phyloP scores from a whole-genome alignment of 2,329 filamentous ascomycete species.

The Eurotiales sp. region DNA sequence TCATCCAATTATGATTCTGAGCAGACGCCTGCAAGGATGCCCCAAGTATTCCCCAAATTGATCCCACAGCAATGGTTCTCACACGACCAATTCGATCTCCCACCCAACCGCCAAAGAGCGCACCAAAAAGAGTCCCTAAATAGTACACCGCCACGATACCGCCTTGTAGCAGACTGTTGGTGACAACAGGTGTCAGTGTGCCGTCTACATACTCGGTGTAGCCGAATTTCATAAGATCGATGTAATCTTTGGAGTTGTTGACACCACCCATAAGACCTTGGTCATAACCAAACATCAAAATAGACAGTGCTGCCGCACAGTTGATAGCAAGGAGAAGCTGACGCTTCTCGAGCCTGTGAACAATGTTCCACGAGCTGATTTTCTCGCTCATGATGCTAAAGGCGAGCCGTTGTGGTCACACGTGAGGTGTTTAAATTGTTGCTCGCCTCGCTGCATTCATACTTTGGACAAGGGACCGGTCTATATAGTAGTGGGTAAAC shows the following conservation, averaged over 20 bases:
- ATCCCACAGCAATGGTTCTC: conserved; percentile 59
- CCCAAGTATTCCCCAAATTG: conserved; percentile 57
- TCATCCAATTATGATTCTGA: conserved; percentile 66
- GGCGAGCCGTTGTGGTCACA: background rate
- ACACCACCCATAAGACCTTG: conserved; percentile 58
- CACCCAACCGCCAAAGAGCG: conserved; percentile 59
- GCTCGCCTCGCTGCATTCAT: background rate
- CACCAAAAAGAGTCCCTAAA: conserved; percentile 61
- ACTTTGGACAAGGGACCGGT: no score
- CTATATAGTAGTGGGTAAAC: background rate
- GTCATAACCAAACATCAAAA: conserved; percentile 65
- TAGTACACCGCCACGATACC: conserved; percentile 60
- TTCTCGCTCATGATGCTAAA: conserved; percentile 32
- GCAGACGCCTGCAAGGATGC: conserved; percentile 64
- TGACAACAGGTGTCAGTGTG: conserved; percentile 50
- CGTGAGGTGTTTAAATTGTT: background rate
- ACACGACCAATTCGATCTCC: conserved; percentile 62
- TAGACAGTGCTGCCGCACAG: conserved; percentile 60
- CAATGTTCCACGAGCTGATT: conserved; percentile 46
- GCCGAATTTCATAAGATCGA: conserved; percentile 62
- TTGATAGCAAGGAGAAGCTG: conserved; percentile 60
- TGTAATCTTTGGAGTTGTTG: conserved; percentile 63
- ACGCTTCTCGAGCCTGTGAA: conserved; percentile 54
- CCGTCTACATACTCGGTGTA: conserved; percentile 50
- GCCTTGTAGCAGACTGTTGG: conserved; percentile 58